Base-by-base conservation (phyloP, 495 filamentous ascomycete species). In the Symbiotaphrina buchneri region DNA sequence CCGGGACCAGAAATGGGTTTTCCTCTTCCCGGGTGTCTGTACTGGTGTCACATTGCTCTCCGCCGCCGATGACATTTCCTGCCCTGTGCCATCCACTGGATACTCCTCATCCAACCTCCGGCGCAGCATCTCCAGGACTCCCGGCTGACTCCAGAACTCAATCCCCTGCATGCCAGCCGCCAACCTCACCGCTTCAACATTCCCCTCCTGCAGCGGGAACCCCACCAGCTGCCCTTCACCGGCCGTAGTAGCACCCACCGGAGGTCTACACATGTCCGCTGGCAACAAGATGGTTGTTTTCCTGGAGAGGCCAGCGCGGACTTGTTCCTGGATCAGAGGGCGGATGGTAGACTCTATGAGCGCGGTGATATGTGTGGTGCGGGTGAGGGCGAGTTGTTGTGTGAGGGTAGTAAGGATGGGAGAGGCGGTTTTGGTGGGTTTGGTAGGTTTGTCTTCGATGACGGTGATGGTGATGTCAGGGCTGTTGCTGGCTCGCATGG, bases 211-310 rank as follows among this genome's bases (percentile, higher is more conserved):
- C 18, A 41, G 41, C 10, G 41, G 26, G 1, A 38, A 27, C 14
- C 8, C 32, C 8, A 35, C 32, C 2, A 3, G n/a, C 24, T 26
- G n/a, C 1, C 24, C n/a, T 10, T 13, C 24, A 13, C 3, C 24
- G 24, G 13, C 26, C 26, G 15, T 13, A 26, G 6, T n/a, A n/a
- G n/a, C n/a, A n/a, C n/a, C n/a, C n/a, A n/a, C n/a, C n/a, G n/a
- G n/a, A n/a, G n/a, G n/a, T n/a, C n/a, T n/a, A n/a, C n/a, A n/a
- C n/a, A n/a, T n/a, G n/a, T 25, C 13, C 22, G 42, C 41, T 3
- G 48, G 49, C 8, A 53, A 31, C 1, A 53, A 39, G n/a, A 50
- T 30, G 23, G 48, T 40, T 4, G 41, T 45, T 21, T 35, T 43
- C 21, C 35, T 46, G 15, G 36, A 35, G 3, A 43, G 23, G 10